Conservation (phyloP, 2,329 filamentous ascomycete genomes). For the Lomentospora prolificans region DNA sequence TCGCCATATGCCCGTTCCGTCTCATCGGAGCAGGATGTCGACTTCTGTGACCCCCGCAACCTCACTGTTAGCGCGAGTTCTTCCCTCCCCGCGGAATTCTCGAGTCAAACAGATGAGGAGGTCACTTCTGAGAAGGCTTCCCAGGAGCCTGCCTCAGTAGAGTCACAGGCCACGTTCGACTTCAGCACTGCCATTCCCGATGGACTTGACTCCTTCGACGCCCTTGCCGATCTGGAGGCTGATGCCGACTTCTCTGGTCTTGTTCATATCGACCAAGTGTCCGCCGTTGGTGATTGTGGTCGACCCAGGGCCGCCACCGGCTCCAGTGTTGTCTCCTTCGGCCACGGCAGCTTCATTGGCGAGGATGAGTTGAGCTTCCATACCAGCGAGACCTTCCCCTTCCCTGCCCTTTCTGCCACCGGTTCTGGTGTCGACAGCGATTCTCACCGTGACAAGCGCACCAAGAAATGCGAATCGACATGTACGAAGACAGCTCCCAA, state of each 20-base stretch:
- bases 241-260: slow-evolving; percentile 80
- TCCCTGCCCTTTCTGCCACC: slow-evolving; percentile 54
- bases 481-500: slow-evolving; percentile 22
- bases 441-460: slow-evolving; percentile 46
- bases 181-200: slow-evolving; percentile 40
- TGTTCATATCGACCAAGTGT: slow-evolving; percentile 47
- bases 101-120: slow-evolving; percentile 57
- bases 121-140: slow-evolving; percentile 33
- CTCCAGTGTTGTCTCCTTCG: slow-evolving; percentile 57
- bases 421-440: slow-evolving; percentile 18
- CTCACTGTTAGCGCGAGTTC: slow-evolving; percentile 59
- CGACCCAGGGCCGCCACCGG: slow-evolving; percentile 59
- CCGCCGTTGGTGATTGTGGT: slow-evolving; percentile 49
- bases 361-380: slow-evolving; percentile 70
- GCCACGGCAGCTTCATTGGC: slow-evolving; percentile 69
- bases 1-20: slow-evolving; percentile 65
- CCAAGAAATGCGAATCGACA: slow-evolving; percentile 36
- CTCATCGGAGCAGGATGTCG: slow-evolving; percentile 60
- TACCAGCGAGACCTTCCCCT: slow-evolving; percentile 52
- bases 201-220: slow-evolving; percentile 67
- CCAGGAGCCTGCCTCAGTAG: slow-evolving; percentile 16
- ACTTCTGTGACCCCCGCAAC: slow-evolving; percentile 88
- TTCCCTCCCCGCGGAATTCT: slow-evolving; percentile 50
- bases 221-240: slow-evolving; percentile 80
- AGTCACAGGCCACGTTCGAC: slow-evolving; percentile 35